Percentiles rank a stretch among this genome's conserved stretches.
phyloP scores from a whole-genome alignment of 2,329 filamentous ascomycete genomes.

The Pestalotiopsis sp. region DNA sequence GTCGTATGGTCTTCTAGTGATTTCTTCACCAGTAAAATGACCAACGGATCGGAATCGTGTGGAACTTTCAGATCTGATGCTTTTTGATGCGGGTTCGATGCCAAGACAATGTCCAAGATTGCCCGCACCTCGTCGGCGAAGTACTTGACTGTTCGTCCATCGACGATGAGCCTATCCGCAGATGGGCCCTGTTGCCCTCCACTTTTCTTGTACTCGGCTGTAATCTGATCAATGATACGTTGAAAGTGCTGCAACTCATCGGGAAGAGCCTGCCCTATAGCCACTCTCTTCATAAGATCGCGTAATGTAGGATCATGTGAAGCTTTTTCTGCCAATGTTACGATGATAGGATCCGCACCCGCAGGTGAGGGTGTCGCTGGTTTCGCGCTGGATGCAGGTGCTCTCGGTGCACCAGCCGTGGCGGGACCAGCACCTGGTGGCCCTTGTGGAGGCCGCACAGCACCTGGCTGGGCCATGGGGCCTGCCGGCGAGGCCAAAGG shows the following conservation, averaged over 20 bases:
- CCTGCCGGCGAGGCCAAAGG: conserved; percentile 34
- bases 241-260: conserved; percentile 78
- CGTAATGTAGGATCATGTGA: conserved; percentile 74
- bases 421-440: conserved; percentile 26
- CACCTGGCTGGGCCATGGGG: conserved; percentile 28
- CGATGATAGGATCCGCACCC: conserved; percentile 75
- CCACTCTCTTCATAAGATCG: conserved; percentile 82
- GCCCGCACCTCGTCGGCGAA: conserved; percentile 61
- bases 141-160: conserved; percentile 59
- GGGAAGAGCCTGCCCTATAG: conserved; percentile 71
- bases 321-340: conserved; percentile 75
- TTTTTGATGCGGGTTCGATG: conserved; percentile 60
- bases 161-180: conserved; percentile 57
- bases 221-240: conserved; percentile 79
- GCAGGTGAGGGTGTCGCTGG: conserved; percentile 21
- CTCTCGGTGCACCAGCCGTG: conserved; percentile 16
- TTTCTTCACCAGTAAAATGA: conserved; percentile 60
- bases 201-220: conserved; percentile 57
- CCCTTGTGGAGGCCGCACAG: conserved; percentile 21
- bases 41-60: conserved; percentile 56
- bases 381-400: conserved; percentile 25
- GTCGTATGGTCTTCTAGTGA: conserved; percentile 55
- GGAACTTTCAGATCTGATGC: conserved; percentile 56
- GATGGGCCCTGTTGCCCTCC: conserved; percentile 55
- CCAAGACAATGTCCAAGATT: conserved; percentile 62